Conservation (phyloP, 2,329 filamentous ascomycete species). For the Aspergillus melleus region DNA sequence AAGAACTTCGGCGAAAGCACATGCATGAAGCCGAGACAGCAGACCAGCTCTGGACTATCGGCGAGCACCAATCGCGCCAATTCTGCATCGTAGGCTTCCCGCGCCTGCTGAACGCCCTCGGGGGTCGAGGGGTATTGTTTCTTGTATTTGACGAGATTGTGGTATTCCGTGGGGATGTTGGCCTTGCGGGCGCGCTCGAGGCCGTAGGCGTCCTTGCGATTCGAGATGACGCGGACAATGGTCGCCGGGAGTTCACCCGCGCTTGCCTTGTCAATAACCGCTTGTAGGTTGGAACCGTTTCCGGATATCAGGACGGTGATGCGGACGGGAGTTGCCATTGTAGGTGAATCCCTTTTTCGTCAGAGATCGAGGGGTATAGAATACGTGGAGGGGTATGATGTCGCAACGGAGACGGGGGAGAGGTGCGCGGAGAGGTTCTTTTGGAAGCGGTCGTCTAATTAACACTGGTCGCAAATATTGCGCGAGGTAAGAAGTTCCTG, state of each 20-base stretch:
- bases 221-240: constrained; percentile 66
- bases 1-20: constrained; percentile 72
- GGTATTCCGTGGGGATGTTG: constrained; percentile 72
- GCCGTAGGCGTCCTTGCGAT: constrained; percentile 64
- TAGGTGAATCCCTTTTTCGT: neutral
- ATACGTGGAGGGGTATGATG: neutral
- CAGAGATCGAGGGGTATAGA: neutral
- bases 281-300: constrained; percentile 76
- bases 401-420: neutral
- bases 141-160: constrained; percentile 77
- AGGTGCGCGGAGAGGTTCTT: neutral
- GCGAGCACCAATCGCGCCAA: constrained; percentile 67
- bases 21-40: constrained; percentile 87
- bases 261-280: constrained; percentile 64
- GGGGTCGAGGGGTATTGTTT: constrained; percentile 62
- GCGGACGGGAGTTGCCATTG: constrained; percentile 43
- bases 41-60: constrained; percentile 69
- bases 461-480: neutral
- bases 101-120: constrained; percentile 53
- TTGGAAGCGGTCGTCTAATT: neutral
- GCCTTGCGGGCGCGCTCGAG: constrained; percentile 61
- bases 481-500: neutral
- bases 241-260: constrained; percentile 50
- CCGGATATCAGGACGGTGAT: constrained; percentile 71
- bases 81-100: constrained; percentile 72